These are phyloP conservation scores for Sugiyamaella americana DNA, from an alignment of 805 yeast genomes.

Conservation along the genomic window DNA sequence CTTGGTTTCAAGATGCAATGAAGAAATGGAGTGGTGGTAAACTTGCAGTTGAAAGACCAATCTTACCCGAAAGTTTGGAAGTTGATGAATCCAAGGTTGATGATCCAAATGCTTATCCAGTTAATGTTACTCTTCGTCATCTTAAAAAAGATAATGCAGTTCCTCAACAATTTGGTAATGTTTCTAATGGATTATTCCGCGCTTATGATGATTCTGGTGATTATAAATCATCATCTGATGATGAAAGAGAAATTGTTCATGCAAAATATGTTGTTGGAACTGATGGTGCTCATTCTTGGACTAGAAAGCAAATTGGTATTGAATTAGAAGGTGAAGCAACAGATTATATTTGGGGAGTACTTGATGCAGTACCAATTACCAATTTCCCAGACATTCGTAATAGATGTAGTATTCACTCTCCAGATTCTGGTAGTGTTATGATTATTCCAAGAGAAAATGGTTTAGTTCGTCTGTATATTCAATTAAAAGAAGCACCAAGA, in stretches of 20 bases:
- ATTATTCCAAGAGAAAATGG: constrained; percentile 34
- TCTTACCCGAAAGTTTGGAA: constrained; percentile 13
- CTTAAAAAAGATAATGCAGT: constrained; percentile 16
- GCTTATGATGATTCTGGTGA: constrained; percentile 26
- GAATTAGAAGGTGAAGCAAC: constrained; percentile 34
- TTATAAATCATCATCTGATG: constrained; percentile 10
- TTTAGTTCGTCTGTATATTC: constrained; percentile 31
- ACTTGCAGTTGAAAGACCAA: constrained; percentile 14
- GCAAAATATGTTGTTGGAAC: constrained; percentile 33
- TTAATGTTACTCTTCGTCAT: constrained; percentile 22
- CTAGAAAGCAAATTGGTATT: constrained; percentile 29
- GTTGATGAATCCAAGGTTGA: constrained; percentile 18
- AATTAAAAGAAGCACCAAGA: constrained; percentile 26
- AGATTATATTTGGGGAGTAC: constrained; percentile 34
- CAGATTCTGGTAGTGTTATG: constrained; percentile 30
- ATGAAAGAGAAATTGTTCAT: constrained; percentile 20
- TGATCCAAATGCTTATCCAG: constrained; percentile 22
- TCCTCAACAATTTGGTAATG: constrained; percentile 18
- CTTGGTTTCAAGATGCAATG: constrained; percentile 26
- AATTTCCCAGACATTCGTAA: constrained; percentile 34
- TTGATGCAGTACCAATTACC: constrained; percentile 33
- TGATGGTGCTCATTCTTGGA: constrained; percentile 34
- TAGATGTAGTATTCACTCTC: constrained; percentile 33
- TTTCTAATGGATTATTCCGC: constrained; percentile 28
- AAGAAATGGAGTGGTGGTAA: constrained; percentile 10